A percentile compares a stretch with the other conserved stretches of the same genome.
These are phyloP conservation scores for Coemansia sp. DNA, from an alignment of 192 early-diverging fungal genomes.

Conservation along the genomic window DNA sequence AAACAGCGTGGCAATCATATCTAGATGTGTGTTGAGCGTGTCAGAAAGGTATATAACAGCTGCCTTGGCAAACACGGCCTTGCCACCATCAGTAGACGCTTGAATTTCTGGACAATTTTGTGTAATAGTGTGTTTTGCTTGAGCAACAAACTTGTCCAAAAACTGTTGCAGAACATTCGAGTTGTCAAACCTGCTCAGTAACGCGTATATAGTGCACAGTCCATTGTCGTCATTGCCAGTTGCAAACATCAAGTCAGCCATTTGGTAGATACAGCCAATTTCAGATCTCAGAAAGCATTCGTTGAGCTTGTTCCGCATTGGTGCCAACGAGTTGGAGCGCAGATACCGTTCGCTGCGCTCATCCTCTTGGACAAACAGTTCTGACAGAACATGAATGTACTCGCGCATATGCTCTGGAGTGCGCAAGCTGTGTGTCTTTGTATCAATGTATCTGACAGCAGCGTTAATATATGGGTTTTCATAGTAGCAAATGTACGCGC, in stretches of 20 bases:
- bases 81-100: neutral
- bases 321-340: conserved; percentile 2
- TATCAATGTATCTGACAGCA: conserved; percentile 1
- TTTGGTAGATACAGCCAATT: neutral
- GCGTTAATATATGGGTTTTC: conserved; percentile 4
- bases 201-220: neutral
- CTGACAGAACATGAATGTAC: neutral
- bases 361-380: neutral
- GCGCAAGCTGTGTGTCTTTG: neutral
- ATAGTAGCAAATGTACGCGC: conserved; percentile 11
- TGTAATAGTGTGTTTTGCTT: neutral
- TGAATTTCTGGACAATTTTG: neutral
- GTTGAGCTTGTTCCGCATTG: conserved; percentile 1
- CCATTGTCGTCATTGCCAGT: neutral
- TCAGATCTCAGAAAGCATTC: neutral
- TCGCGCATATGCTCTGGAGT: neutral
- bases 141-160: neutral
- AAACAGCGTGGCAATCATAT: neutral
- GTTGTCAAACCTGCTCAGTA: neutral
- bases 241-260: conserved; percentile 1
- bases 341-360: neutral
- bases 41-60: neutral
- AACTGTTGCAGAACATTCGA: neutral
- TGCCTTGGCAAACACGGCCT: neutral
- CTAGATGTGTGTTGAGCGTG: neutral